Conservation (phyloP, 1,284 basidiomycete species). For the Earliella scabrosa region DNA sequence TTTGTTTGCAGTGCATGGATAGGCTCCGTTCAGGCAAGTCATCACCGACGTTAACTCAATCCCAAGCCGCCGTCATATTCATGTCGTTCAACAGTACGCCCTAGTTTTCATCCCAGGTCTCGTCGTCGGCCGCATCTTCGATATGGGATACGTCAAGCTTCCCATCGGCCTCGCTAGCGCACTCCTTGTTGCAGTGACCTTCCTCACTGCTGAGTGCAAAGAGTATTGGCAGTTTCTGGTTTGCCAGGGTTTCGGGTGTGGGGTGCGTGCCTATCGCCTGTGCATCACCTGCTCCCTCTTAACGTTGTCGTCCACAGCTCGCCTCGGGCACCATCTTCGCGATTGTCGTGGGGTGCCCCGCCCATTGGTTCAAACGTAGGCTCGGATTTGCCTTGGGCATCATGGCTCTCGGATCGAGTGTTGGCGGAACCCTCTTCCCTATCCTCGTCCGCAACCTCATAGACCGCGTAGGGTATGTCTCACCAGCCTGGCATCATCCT, state of each 20-base stretch:
- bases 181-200: slow-evolving; percentile 46
- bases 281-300: slow-evolving; percentile 3
- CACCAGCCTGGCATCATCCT: background rate
- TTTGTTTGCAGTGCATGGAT: slow-evolving; percentile 64
- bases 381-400: slow-evolving; percentile 48
- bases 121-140: slow-evolving; percentile 56
- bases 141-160: slow-evolving; percentile 51
- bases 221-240: slow-evolving; percentile 59
- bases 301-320: slow-evolving; percentile 23
- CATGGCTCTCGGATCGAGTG: slow-evolving; percentile 43
- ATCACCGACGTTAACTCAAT: no score
- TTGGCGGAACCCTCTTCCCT: slow-evolving; percentile 50
- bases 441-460: slow-evolving; percentile 46
- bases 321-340: slow-evolving; percentile 47
- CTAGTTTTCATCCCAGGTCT: slow-evolving; percentile 52
- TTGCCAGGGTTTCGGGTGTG: slow-evolving; percentile 50
- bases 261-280: slow-evolving; percentile 34
- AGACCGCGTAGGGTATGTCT: slow-evolving; percentile 38
- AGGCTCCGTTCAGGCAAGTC: slow-evolving; percentile 64
- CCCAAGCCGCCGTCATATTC: background rate
- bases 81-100: slow-evolving; percentile 38
- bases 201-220: slow-evolving; percentile 54
- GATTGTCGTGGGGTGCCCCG: slow-evolving; percentile 44
- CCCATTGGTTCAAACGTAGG: slow-evolving; percentile 54
- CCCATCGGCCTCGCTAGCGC: slow-evolving; percentile 38